Evolutionary conservation across 768 basidiomycete genomes (phyloP).

Genomic region (Lentinula boryana): DNA sequence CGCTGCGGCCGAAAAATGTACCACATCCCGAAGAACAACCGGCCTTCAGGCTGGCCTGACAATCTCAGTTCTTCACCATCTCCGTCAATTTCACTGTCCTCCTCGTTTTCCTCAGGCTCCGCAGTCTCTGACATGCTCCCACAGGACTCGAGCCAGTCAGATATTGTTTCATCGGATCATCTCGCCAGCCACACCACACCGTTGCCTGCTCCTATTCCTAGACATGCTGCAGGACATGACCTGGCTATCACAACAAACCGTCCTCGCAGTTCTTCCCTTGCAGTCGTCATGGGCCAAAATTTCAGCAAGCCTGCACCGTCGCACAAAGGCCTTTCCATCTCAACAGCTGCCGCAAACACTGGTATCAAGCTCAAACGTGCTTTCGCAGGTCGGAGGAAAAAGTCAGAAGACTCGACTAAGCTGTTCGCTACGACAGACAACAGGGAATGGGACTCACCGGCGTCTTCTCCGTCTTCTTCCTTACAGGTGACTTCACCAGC

Average conservation of each 20-base stretch:
- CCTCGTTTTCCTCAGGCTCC: conserved; percentile 38
- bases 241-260: conserved; percentile 18
- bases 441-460: conserved; percentile 10
- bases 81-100: conserved; percentile 29
- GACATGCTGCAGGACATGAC: conserved; percentile 18
- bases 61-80: conserved; percentile 33
- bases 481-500: conserved; percentile 20
- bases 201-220: conserved; percentile 22
- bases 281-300: conserved; percentile 33
- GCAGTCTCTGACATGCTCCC: conserved; percentile 33
- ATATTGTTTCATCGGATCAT: conserved; percentile 38
- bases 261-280: conserved; percentile 22
- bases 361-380: conserved; percentile 54
- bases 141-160: conserved; percentile 31
- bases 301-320: conserved; percentile 21
- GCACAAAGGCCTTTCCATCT: conserved; percentile 28
- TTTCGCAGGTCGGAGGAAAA: conserved; percentile 51
- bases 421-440: conserved; percentile 15
- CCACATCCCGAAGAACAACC: not conserved
- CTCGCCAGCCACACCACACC: conserved; percentile 16
- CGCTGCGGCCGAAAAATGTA: conserved; percentile 4
- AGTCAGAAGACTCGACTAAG: conserved; percentile 40
- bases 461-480: conserved; percentile 7
- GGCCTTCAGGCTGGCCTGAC: conserved; percentile 12
- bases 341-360: conserved; percentile 25